Evolutionary conservation across 768 basidiomycete genomes (phyloP), one percentile per base, ranked within the genome.

Genomic region (Strobilomyces echinocephalus): DNA sequence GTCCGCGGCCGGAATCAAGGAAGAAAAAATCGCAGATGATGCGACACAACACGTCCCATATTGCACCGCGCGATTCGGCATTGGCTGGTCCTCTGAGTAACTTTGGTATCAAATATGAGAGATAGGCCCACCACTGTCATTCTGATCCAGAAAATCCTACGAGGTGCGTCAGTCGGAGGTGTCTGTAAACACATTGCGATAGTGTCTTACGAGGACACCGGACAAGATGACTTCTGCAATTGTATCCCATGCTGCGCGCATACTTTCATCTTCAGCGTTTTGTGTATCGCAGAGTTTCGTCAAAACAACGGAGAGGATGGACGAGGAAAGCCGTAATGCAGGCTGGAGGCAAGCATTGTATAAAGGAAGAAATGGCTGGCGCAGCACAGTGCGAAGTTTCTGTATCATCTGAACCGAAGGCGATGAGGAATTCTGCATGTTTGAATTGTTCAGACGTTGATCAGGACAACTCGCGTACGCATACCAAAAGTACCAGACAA

Each of bases 221-320:
- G 83, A 79, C 20, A 85, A 60, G n/a, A 83, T 54, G 10, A 76
- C 70, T 28, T 73, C 60, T 33, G 77, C 73, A 11, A 76, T 67
- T 12, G 52, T 56, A 63, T 82, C 79, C 82, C 83, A 84, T 3
- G 63, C 53, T 5, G 46, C 54, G 40, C 62, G 59, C 48, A 65
- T 53, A 9, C 49, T 58, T 24, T 60, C 55, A 42, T 71, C 59
- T 31, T 49, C 49, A 11, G 43, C 14, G 41, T 60, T 57, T 31
- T 65, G 42, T 31, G 65, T 57, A n/a, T 70, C 55, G 15, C 66
- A 53, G 21, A 79, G 57, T 49, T 74, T 77, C 18, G 71, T 69
- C 38, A 75, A 70, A 3, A 82, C 69, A 6, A 61, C 60, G 12
- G 61, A 63, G 36, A 81, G 72, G n/a, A 81, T 57, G 18, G 71